These are phyloP conservation scores for Penicillium crystallinum DNA, from an alignment of 495 filamentous ascomycete genomes.

Conservation along the genomic window DNA sequence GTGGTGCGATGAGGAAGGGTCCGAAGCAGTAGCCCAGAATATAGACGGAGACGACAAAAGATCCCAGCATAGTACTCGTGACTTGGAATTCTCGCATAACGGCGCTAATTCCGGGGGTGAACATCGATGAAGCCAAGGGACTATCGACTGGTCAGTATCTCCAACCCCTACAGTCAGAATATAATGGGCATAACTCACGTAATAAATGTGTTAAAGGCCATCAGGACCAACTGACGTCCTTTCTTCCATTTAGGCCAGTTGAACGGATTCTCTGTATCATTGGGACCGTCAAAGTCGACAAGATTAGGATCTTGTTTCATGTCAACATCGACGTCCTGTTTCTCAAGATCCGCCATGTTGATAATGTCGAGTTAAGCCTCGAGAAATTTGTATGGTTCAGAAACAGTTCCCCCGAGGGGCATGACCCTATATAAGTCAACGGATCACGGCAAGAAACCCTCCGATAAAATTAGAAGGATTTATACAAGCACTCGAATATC, in stretches of 20 bases:
- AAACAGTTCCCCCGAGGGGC: not conserved
- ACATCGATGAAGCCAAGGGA: conserved; percentile 57
- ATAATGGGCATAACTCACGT: conserved; percentile 29
- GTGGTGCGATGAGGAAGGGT: conserved; percentile 37
- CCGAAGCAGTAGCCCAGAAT: conserved; percentile 36
- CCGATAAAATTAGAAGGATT: not conserved
- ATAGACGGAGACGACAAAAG: conserved; percentile 41
- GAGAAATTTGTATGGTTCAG: no score
- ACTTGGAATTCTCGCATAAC: conserved; percentile 51
- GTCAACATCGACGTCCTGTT: not conserved
- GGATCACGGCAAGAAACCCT: not conserved
- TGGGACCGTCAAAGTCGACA: conserved; percentile 49
- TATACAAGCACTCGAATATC: not conserved
- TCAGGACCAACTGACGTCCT: conserved; percentile 38
- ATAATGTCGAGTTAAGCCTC: not conserved
- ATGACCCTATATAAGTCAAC: not conserved
- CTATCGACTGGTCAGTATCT: conserved; percentile 7
- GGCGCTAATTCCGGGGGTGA: conserved; percentile 53
- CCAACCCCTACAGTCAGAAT: not conserved
- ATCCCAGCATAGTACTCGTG: conserved; percentile 24
- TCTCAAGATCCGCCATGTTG: conserved; percentile 6
- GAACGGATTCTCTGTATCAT: conserved; percentile 54
- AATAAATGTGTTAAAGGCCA: conserved; percentile 52
- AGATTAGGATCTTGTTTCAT: conserved; percentile 13
- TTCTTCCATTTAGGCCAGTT: conserved; percentile 56